phyloP scores from a whole-genome alignment of 164 flowering plant species.

The Chimonanthus salicifolius region DNA sequence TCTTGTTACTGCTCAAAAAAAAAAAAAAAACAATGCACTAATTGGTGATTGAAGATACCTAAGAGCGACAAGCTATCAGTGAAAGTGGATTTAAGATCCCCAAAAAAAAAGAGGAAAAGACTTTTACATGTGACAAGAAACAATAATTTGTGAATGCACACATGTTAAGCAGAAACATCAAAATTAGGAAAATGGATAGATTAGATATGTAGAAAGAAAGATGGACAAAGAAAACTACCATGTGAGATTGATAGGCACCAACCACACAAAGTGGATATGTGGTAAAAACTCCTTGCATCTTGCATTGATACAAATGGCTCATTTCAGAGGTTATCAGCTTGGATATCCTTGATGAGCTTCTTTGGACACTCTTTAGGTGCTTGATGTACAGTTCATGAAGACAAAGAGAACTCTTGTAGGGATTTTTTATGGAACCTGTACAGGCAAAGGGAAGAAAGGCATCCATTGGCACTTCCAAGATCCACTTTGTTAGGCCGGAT shows the following conservation, averaged over 20 bases:
- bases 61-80: too few relatives aligned
- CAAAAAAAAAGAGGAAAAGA: too few relatives aligned
- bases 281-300: not conserved
- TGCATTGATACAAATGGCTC: not conserved
- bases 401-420: not conserved
- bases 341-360: not conserved
- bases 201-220: not conserved
- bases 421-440: constrained; percentile 4
- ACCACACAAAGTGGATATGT: not conserved
- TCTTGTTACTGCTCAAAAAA: too few relatives aligned
- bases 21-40: too few relatives aligned
- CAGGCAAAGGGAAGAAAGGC: constrained; percentile 7
- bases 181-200: too few relatives aligned
- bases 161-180: too few relatives aligned
- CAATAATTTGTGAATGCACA: too few relatives aligned
- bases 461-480: not conserved
- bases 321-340: not conserved
- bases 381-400: not conserved
- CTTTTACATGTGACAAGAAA: too few relatives aligned
- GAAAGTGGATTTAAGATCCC: too few relatives aligned
- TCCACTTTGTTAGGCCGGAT: not conserved
- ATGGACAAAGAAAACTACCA: constrained; percentile 1
- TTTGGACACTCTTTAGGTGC: not conserved
- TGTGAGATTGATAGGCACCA: not conserved
- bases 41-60: too few relatives aligned